Base-by-base conservation (phyloP, 768 basidiomycete genomes). In the Flagelloscypha sp. region DNA sequence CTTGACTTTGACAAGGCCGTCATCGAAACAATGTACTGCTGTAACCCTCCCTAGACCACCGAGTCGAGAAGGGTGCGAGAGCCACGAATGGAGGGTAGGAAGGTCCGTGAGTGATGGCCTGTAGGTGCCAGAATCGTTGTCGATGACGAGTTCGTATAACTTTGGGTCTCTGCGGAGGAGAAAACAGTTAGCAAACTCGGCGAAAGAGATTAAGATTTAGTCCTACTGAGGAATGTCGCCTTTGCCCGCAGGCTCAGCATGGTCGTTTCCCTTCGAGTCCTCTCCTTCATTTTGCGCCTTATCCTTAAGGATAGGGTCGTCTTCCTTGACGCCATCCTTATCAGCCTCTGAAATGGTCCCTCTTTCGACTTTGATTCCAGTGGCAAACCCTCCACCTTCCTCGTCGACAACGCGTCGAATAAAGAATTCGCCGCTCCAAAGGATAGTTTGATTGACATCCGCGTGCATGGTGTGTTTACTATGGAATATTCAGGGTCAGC, bases 401-500 rank as follows among this genome's bases (percentile, higher is more conserved):
- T 24, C 28, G 11, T 36, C 13, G 5, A 9, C 30, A 16, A 32
- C 33, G 27, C 46, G 49, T 7, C 49, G 48, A n/a, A 61, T 52
- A 32, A 61, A 59, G 40, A 61, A 61, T 39, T 68, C 66, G 28
- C 65, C 67, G 24, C 61, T 61, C 48, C 52, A 69, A 5, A 65
- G 61, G 42, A 70, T 62, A 38, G 63, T 64, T 28, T 54, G 47
- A 25, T 61, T 52, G 17, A 64, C 62, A 42, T 66, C 58, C 20
- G 66, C 57, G 47, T 69, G 67, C 65, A 66, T 66, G 6, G 59
- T 62, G 38, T 68, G 66, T 40, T 70, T 70, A 47, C 59, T 63
- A n/a, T n/a, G n/a, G n/a, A n/a, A n/a, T n/a, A n/a, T n/a, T n/a
- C n/a, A n/a, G n/a, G n/a, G n/a, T n/a, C n/a, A n/a, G n/a, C n/a